Conservation (phyloP, 306 rosid species). For the Carpinus viminea region DNA sequence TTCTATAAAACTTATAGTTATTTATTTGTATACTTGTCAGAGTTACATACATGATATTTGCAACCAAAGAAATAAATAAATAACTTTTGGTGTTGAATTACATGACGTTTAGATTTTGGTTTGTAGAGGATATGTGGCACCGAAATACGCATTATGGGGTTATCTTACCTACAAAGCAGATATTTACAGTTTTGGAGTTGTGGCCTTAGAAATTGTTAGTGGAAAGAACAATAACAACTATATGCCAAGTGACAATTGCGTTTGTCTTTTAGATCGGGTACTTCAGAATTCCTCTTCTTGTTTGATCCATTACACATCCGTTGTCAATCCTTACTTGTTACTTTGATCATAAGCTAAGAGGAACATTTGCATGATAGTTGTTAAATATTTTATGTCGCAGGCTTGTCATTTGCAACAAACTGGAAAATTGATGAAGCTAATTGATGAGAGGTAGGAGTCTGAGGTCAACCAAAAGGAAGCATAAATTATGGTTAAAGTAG, state of each 20-base stretch:
- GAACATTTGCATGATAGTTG: neutral
- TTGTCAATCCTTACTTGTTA: neutral
- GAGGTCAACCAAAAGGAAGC: conserved; percentile 45
- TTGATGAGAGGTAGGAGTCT: conserved; percentile 56
- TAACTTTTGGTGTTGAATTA: neutral
- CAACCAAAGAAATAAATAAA: neutral
- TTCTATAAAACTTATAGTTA: neutral
- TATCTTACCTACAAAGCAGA: conserved; percentile 66
- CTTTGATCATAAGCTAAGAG: neutral
- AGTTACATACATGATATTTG: neutral
- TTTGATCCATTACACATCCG: neutral
- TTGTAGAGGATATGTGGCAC: conserved; percentile 79
- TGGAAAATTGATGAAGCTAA: conserved; percentile 47
- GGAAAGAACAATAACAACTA: conserved; percentile 63
- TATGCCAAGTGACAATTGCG: conserved; percentile 45
- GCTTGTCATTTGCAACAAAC: conserved; percentile 55
- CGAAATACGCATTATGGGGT: conserved; percentile 80
- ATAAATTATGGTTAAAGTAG: conserved; percentile 55
- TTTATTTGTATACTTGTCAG: neutral
- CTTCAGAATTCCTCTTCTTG: neutral
- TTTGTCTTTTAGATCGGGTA: conserved; percentile 74
- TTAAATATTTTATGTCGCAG: conserved; percentile 38
- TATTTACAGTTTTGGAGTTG: conserved; percentile 75
- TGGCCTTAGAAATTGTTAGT: conserved; percentile 61
- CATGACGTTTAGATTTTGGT: neutral